These are phyloP conservation scores for Suhomyces taliae DNA, from an alignment of 1,139 yeast species.

Conservation along the genomic window DNA sequence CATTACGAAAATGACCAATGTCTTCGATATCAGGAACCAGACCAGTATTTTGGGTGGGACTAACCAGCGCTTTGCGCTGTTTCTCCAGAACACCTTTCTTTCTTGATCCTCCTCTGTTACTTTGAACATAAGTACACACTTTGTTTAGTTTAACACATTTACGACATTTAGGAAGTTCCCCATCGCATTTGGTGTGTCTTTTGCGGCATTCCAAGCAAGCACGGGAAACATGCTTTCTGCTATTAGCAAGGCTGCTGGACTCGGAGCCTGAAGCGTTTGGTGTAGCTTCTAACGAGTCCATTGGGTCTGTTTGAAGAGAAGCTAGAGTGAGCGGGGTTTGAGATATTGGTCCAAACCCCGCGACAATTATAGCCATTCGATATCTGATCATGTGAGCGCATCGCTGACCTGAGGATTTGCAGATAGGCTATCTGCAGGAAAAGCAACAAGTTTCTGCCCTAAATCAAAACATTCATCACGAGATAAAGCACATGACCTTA, in stretches of 20 bases:
- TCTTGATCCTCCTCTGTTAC: conserved; percentile 53
- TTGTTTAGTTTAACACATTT: conserved; percentile 34
- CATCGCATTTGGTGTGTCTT: conserved; percentile 50
- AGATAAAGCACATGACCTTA: too few species aligned
- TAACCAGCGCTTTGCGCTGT: background rate
- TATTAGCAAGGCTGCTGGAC: background rate
- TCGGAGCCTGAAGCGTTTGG: background rate
- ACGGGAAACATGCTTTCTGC: conserved; percentile 22
- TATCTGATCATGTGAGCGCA: background rate
- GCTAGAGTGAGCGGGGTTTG: background rate
- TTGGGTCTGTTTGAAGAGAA: conserved; percentile 1
- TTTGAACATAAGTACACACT: conserved; percentile 46
- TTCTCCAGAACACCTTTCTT: conserved; percentile 39
- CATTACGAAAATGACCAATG: conserved; percentile 1
- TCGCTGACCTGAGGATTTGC: background rate
- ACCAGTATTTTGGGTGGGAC: conserved; percentile 4
- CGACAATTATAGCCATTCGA: background rate
- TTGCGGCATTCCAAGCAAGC: conserved; percentile 53
- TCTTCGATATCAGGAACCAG: conserved; percentile 16
- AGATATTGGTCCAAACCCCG: background rate
- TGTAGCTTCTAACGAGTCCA: background rate
- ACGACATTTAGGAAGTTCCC: conserved; percentile 43
- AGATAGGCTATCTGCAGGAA: too few species aligned
- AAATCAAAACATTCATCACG: background rate
- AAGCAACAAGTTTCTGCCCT: too few species aligned